These are phyloP conservation scores for Euphorbia lathyris DNA, from an alignment of 345 rosid genomes.

Conservation along the genomic window DNA sequence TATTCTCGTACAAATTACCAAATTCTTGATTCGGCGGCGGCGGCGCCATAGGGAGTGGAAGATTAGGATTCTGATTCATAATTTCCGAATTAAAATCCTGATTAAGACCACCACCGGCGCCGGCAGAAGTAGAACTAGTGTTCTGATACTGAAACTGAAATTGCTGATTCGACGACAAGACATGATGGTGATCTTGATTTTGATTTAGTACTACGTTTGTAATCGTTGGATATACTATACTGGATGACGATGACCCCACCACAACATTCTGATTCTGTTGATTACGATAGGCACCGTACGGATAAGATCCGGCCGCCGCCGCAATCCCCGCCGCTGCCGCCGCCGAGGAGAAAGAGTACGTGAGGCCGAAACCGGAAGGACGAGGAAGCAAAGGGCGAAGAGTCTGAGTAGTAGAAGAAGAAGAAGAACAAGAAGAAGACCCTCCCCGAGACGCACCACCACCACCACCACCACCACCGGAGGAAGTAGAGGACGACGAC, in stretches of 20 bases:
- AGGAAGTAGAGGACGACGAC: conserved; percentile 33
- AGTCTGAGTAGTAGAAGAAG: conserved; percentile 49
- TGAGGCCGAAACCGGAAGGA: conserved; percentile 47
- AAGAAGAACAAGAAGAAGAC: conserved; percentile 25
- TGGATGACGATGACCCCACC: conserved; percentile 18
- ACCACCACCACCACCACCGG: conserved; percentile 37
- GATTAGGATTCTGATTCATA: conserved; percentile 10
- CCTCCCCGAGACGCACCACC: no score
- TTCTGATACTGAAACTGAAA: conserved; percentile 10
- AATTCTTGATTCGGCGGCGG: conserved; percentile 23
- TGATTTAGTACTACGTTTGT: conserved; percentile 28
- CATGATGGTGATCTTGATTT: conserved; percentile 31
- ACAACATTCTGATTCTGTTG: conserved; percentile 11
- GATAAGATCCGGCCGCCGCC: conserved; percentile 17
- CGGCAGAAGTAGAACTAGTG: background rate
- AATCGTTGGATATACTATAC: conserved; percentile 24
- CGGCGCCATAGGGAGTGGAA: no score
- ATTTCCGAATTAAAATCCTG: conserved; percentile 18
- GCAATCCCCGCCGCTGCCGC: conserved; percentile 5
- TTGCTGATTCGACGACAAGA: conserved; percentile 7
- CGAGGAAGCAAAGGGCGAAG: conserved; percentile 94
- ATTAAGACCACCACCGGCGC: background rate
- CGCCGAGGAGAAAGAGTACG: conserved; percentile 17
- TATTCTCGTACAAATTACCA: conserved; percentile 25
- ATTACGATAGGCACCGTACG: conserved; percentile 13